Percentiles rank a stretch among this genome's conserved stretches.
Conservation (phyloP, 495 filamentous ascomycete genomes). For the Hypoxylon crocopeplum region DNA sequence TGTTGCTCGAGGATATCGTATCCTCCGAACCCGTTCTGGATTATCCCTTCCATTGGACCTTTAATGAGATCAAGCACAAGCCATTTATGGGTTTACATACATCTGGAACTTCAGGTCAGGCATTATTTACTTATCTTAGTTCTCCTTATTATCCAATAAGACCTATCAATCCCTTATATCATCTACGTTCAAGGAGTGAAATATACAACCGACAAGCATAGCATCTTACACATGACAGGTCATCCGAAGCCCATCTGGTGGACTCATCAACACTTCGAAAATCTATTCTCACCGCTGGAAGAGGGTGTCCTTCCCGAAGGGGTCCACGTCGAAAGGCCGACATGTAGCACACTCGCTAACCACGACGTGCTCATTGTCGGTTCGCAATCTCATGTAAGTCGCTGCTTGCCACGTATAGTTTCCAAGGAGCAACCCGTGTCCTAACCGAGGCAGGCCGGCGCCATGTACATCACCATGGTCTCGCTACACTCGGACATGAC, state of each 20-base stretch:
- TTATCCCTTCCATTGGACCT: slow-evolving; percentile 31
- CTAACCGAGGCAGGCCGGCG: slow-evolving; percentile 23
- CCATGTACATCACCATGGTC: slow-evolving; percentile 24
- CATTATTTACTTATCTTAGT: slow-evolving; percentile 1
- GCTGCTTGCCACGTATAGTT: background rate
- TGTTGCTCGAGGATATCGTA: slow-evolving; percentile 23
- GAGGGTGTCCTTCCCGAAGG: slow-evolving; percentile 26
- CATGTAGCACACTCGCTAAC: slow-evolving; percentile 25
- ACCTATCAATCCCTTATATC: too few species aligned
- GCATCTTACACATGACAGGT: slow-evolving; percentile 29
- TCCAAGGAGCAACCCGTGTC: background rate
- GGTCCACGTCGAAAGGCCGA: slow-evolving; percentile 12
- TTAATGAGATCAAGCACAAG: slow-evolving; percentile 32
- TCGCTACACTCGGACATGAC: slow-evolving; percentile 22
- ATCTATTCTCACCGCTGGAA: slow-evolving; percentile 28
- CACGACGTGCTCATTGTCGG: slow-evolving; percentile 23
- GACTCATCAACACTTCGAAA: slow-evolving; percentile 35
- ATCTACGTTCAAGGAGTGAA: too few species aligned
- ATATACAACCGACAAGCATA: too few species aligned
- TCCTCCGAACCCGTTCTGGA: slow-evolving; percentile 31
- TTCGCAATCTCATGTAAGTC: slow-evolving; percentile 35
- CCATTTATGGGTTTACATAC: slow-evolving; percentile 37
- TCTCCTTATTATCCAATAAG: background rate
- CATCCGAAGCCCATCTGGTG: slow-evolving; percentile 42
- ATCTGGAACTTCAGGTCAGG: slow-evolving; percentile 37